Base-by-base conservation (phyloP, 2,329 filamentous ascomycete species). In the Ceratocystis colombiana region DNA sequence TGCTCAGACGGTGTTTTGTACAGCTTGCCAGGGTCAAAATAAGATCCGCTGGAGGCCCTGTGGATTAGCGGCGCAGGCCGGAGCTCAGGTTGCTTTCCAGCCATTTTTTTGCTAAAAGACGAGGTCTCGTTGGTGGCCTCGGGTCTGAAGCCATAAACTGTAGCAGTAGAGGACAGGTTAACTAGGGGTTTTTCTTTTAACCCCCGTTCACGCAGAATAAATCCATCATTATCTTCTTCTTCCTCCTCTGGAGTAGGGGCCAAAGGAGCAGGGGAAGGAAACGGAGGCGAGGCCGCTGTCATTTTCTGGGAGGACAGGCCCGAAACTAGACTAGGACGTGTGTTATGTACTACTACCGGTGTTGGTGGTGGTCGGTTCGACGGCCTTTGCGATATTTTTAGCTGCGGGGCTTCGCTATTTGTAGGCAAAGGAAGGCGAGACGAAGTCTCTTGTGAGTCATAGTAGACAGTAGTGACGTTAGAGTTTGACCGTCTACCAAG, bases 21-120 rank as follows among this genome's bases (percentile, higher is more conserved):
- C 2, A 30, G 3, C n/a, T 33, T 57, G 6, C 53, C 17, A 17
- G 53, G 33, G 28, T 41, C 17, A 30, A 30, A 59, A 48, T 33
- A 63, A 5, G 45, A 15, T 5, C 55, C 65, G 20, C 53, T 66
- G 10, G 44, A 46, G 7, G 65, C 61, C 41, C 65, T 46, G 45
- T 66, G 57, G 2, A 62, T 63, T 1, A 53, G 30, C 5, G 65
- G 65, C 4, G 59, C 45, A 12, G 46, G 59, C 30, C 46, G 50
- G 10, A 70, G 70, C 4, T 70, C 75, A 8, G 79, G 78, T 61
- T 76, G 77, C 68, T 83, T 83, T 2, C 80, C 81, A 10, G 77
- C 75, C 25, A 79, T 77, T 70, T 81, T 82, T 17, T 76, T 74
- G 69, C 78, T 80, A 65, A 75, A 61, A 1, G 66, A 68, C 17